These are phyloP conservation scores for Microbotryum scabiosae DNA, from an alignment of 1,284 basidiomycete species.

Conservation along the genomic window DNA sequence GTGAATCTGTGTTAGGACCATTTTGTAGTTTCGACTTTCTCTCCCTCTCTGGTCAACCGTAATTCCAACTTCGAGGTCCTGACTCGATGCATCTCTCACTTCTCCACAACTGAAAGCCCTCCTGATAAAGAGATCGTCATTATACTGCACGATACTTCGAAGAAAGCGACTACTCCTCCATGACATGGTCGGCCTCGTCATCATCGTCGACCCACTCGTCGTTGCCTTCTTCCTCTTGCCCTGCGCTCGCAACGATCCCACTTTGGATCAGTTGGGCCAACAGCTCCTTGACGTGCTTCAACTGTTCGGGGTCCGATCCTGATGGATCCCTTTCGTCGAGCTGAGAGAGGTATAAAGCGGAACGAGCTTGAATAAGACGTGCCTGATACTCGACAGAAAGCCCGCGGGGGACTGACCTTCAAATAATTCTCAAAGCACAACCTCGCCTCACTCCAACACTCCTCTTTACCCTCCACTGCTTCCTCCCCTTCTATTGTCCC, in stretches of 20 bases:
- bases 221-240: conserved; percentile 45
- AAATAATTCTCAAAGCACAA: conserved; percentile 76
- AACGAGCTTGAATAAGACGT: neutral
- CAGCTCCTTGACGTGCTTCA: conserved; percentile 68
- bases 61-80: too few species aligned
- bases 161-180: conserved; percentile 46
- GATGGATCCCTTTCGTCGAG: conserved; percentile 58
- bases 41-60: too few species aligned
- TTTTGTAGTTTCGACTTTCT: too few species aligned
- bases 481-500: conserved; percentile 43
- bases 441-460: conserved; percentile 68
- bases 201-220: conserved; percentile 39
- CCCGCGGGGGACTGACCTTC: conserved; percentile 48
- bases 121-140: too few species aligned
- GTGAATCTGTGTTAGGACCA: too few species aligned
- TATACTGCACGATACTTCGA: neutral
- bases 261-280: conserved; percentile 58
- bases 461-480: conserved; percentile 52
- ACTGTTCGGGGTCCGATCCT: conserved; percentile 67
- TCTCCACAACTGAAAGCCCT: too few species aligned
- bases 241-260: conserved; percentile 56
- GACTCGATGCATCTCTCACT: too few species aligned
- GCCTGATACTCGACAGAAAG: neutral
- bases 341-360: conserved; percentile 41
- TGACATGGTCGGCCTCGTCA: conserved; percentile 53